Conservation (phyloP, 2,329 filamentous ascomycete genomes). For the Raffaelea deltoideospora region DNA sequence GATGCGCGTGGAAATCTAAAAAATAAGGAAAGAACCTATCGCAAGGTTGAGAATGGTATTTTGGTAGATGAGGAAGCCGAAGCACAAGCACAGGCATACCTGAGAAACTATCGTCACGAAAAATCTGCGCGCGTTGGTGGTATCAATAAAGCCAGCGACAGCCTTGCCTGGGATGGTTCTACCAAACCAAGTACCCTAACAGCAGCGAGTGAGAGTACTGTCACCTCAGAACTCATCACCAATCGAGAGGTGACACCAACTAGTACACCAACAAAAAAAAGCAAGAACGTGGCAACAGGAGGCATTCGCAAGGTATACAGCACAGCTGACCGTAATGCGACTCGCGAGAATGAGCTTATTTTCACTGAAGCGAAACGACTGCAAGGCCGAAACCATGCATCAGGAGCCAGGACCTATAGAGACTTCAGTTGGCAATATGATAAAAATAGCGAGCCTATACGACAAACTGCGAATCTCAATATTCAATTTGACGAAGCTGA, state of each 20-base stretch:
- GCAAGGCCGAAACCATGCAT: conserved; percentile 31
- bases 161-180: conserved; percentile 62
- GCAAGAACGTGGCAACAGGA: conserved; percentile 9
- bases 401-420: conserved; percentile 16
- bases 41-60: conserved; percentile 43
- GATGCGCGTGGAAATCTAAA: conserved; percentile 18
- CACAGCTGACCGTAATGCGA: conserved; percentile 36
- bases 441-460: conserved; percentile 12
- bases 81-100: conserved; percentile 40
- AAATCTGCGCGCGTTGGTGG: conserved; percentile 77
- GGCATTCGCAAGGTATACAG: conserved; percentile 50
- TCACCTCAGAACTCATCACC: conserved; percentile 45
- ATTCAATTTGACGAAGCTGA: conserved; percentile 13
- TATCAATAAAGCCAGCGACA: conserved; percentile 69
- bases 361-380: conserved; percentile 39
- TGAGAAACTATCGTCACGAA: conserved; percentile 76
- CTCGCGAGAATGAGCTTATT: conserved; percentile 37
- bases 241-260: conserved; percentile 43
- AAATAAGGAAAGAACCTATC: conserved; percentile 23
- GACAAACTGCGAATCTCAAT: conserved; percentile 17
- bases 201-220: conserved; percentile 19
- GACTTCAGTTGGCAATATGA: conserved; percentile 40
- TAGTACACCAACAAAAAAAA: conserved; percentile 32
- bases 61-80: conserved; percentile 51
- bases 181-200: conserved; percentile 48